These are phyloP conservation scores for Lichtheimia ramosa DNA, from an alignment of 371 early-diverging fungal genomes.

Conservation along the genomic window DNA sequence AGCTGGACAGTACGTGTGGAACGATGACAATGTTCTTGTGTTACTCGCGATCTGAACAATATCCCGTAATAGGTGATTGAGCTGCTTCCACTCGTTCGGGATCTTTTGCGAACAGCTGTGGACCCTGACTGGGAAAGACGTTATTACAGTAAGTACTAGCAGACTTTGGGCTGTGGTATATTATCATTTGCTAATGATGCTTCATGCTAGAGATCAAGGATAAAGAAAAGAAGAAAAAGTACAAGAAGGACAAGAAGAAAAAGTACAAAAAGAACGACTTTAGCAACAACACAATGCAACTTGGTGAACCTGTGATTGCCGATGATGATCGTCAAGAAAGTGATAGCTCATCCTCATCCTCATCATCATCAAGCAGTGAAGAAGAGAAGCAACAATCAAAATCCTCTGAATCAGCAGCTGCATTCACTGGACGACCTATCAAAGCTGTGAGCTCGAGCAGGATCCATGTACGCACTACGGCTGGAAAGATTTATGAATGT, in stretches of 20 bases:
- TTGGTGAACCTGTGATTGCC: slow-evolving; percentile 25
- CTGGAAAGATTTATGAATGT: slow-evolving; percentile 62
- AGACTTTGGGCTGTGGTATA: not conserved
- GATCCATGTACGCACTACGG: slow-evolving; percentile 52
- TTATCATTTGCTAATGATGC: too few species aligned
- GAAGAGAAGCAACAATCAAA: slow-evolving; percentile 6
- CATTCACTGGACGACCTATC: slow-evolving; percentile 33
- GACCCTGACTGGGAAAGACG: slow-evolving; percentile 14
- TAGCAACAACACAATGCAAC: slow-evolving; percentile 19
- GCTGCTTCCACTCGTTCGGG: slow-evolving; percentile 52
- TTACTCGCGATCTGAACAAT: not conserved
- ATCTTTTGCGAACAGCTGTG: slow-evolving; percentile 40
- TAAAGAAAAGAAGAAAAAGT: slow-evolving; percentile 25
- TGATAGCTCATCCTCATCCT: slow-evolving; percentile 2
- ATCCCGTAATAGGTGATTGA: slow-evolving; percentile 35
- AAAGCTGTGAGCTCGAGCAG: slow-evolving; percentile 49
- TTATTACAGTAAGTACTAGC: slow-evolving; percentile 1
- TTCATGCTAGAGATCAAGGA: slow-evolving; percentile 2
- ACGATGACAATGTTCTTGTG: not conserved
- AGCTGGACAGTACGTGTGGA: slow-evolving; percentile 59
- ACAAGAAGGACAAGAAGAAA: slow-evolving; percentile 23
- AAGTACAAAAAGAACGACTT: slow-evolving; percentile 11
- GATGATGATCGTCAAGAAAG: slow-evolving; percentile 2
- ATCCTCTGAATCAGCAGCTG: not conserved
- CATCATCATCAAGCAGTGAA: not conserved